Evolutionary conservation across 2,329 filamentous ascomycete species (phyloP).

Genomic region (Huntiella decipiens): DNA sequence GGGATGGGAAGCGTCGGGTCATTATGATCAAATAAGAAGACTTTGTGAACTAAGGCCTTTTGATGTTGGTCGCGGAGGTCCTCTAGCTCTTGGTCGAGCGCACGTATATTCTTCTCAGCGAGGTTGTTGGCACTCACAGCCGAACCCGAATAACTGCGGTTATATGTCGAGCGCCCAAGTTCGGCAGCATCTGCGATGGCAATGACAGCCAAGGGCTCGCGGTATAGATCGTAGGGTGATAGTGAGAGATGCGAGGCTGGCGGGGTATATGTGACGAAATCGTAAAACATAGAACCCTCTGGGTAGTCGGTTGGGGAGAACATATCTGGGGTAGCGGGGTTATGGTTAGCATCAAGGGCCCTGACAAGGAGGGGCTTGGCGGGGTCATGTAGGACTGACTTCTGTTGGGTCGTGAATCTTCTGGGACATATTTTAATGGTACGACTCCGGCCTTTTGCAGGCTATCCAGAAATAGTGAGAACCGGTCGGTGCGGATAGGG

Average conservation of each 20-base stretch:
- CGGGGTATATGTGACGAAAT: slow-evolving; percentile 62
- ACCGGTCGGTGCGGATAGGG: slow-evolving; percentile 64
- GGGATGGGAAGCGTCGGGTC: slow-evolving; percentile 34
- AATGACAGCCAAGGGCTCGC: slow-evolving; percentile 66
- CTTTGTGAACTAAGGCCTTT: slow-evolving; percentile 56
- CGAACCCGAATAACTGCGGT: slow-evolving; percentile 20
- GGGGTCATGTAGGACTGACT: slow-evolving; percentile 34
- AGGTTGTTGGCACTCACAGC: slow-evolving; percentile 4
- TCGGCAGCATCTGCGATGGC: slow-evolving; percentile 70
- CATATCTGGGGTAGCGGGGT: slow-evolving; percentile 44
- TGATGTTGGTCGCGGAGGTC: slow-evolving; percentile 53
- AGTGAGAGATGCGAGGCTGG: slow-evolving; percentile 62
- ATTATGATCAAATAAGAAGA: slow-evolving; percentile 61
- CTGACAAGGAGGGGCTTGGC: not conserved
- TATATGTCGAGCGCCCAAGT: slow-evolving; percentile 34
- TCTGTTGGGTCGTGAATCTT: slow-evolving; percentile 67
- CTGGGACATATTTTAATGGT: slow-evolving; percentile 67
- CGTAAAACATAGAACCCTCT: slow-evolving; percentile 69
- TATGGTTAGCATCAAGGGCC: not conserved
- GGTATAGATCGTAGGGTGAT: slow-evolving; percentile 76
- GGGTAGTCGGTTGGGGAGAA: slow-evolving; percentile 85
- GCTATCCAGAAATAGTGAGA: slow-evolving; percentile 58
- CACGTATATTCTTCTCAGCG: slow-evolving; percentile 37
- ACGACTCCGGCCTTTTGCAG: slow-evolving; percentile 66
- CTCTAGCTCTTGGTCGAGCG: slow-evolving; percentile 48